A percentile compares a stretch with the other conserved stretches of the same genome.
These are phyloP conservation scores for Psilocybe azurescens DNA, from an alignment of 768 basidiomycete species.

Conservation along the genomic window DNA sequence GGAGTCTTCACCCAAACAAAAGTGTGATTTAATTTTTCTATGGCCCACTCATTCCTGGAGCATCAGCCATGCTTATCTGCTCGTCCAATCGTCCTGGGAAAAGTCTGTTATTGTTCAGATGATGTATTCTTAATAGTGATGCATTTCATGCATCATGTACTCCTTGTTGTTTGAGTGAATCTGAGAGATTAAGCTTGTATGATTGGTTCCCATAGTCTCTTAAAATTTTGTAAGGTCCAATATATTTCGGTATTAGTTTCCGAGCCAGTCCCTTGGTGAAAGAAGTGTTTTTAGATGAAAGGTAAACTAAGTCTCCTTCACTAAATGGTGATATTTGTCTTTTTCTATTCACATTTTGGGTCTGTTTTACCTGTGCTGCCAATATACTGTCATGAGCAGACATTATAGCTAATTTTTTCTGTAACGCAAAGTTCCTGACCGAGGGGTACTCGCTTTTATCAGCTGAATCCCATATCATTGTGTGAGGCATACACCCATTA, in stretches of 20 bases:
- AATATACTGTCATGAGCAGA: conserved; percentile 36
- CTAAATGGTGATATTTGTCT: conserved; percentile 13
- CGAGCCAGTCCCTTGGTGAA: conserved; percentile 16
- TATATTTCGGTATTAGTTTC: conserved; percentile 19
- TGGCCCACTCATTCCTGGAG: conserved; percentile 22
- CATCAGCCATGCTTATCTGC: conserved; percentile 24
- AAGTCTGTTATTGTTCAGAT: conserved; percentile 32
- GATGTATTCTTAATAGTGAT: conserved; percentile 29
- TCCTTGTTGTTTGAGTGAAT: conserved; percentile 19
- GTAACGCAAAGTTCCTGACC: conserved; percentile 12
- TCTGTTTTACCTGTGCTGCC: conserved; percentile 32
- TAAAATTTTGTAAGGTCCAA: conserved; percentile 14
- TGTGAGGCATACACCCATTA: no score
- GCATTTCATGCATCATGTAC: conserved; percentile 29
- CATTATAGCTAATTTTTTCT: conserved; percentile 22
- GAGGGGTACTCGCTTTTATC: conserved; percentile 11
- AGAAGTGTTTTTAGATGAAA: conserved; percentile 16
- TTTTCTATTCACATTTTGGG: conserved; percentile 28
- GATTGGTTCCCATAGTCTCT: conserved; percentile 13
- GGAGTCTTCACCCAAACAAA: no score
- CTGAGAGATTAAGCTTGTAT: not conserved
- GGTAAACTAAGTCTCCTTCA: conserved; percentile 9
- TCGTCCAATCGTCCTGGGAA: conserved; percentile 35
- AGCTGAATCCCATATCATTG: conserved; percentile 18
- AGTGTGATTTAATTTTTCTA: conserved; percentile 11